Base-by-base conservation (phyloP, 2,329 filamentous ascomycete species). In the Lecanicillium sp. region DNA sequence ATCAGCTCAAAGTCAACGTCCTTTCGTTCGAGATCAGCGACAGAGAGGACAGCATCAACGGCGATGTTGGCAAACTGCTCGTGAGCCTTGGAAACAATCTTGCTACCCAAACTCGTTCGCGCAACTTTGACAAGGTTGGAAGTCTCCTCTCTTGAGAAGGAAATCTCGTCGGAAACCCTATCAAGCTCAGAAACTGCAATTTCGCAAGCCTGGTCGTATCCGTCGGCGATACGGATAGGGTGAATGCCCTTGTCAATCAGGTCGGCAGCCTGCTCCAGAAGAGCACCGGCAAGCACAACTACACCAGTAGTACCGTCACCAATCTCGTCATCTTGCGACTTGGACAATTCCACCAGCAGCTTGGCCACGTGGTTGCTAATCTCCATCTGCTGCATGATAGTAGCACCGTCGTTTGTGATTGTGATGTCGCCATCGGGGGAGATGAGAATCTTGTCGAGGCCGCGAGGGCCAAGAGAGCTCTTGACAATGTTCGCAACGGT, bases 161-260 rank as follows among this genome's bases (percentile, higher is more conserved):
- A 73, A 53, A 98, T 88, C 42, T 80, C 78, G 60, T 98, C 94
- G 51, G 87, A 89, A 61, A 98, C 95, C 55, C 77, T 80, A 65
- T 98, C 92, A 37, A 98, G 74, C 67, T 95, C 85, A 20, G 83
- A 80, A 40, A 96, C 85, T 31, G 92, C 92, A 52, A 96, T 90
- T 62, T 98, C 94, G 59, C 94, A 98, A 41, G 92, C 92, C 56
- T 94, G 81, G 60, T 98, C 92, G 67, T 95, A 98, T 38, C 92
- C 92, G 64, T 98, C 92, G 48, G 94, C 94, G 66, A 98, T 96
- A 52, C 94, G 77, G 61, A 98, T 98, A 45, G 92, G 92, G 67
- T 98, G 92, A 54, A 98, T 98, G 59, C 92, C 94, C 77, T 98
- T 98, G 75, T 98, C 94, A 62, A 98, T 96, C 52, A 98, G 78